Evolutionary conservation across 176 grass and related monocot genomes (phyloP).

Genomic region (Aegilops bicornis): DNA sequence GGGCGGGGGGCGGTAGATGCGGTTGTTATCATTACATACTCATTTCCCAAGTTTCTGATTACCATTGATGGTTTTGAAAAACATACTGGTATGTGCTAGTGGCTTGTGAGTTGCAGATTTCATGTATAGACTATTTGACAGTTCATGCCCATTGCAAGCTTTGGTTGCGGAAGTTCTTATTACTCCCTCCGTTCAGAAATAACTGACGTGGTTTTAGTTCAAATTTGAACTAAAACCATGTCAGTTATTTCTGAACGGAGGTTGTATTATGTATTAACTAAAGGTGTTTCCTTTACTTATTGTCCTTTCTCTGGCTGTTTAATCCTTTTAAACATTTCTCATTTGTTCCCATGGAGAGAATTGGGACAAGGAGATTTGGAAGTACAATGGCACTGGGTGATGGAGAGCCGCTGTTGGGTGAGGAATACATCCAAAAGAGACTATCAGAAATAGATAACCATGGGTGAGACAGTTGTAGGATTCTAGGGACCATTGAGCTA

Average conservation of each 20-base stretch:
- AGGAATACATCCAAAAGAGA: background rate
- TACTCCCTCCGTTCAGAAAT: too few species aligned
- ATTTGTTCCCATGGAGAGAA: background rate
- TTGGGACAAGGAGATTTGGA: background rate
- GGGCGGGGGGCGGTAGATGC: background rate
- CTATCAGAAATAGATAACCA: background rate
- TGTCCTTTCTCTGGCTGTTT: too few species aligned
- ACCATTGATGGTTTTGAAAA: constrained; percentile 7
- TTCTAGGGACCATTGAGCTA: background rate
- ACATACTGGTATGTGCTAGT: background rate
- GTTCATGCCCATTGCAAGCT: background rate
- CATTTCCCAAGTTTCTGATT: constrained; percentile 6
- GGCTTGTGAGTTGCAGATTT: constrained; percentile 12
- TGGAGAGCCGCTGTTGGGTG: background rate
- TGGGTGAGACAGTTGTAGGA: background rate
- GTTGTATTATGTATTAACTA: background rate
- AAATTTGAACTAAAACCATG: too few species aligned
- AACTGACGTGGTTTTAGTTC: too few species aligned
- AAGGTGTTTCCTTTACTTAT: background rate
- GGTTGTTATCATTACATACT: too few species aligned
- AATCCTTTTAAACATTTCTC: too few species aligned
- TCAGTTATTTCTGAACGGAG: too few species aligned
- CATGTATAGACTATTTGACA: background rate
- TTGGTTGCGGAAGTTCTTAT: background rate
- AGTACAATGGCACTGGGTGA: background rate